Evolutionary conservation across 768 basidiomycete species (phyloP), one percentile per base, ranked within the genome.

Genomic region (Boletus subparvulus): DNA sequence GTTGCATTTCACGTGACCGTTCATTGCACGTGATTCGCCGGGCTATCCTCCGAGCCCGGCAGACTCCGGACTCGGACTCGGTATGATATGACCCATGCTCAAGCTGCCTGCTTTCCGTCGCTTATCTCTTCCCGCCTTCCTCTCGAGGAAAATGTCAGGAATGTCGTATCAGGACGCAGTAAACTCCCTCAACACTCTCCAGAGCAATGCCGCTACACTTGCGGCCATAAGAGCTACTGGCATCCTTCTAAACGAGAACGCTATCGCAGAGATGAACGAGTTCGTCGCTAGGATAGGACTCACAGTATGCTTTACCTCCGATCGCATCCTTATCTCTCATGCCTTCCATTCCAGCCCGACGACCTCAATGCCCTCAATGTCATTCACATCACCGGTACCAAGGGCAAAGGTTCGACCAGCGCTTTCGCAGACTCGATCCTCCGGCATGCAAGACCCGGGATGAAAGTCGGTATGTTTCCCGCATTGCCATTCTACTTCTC

Each of bases 321-420:
- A 40, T 53, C 50, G n/a, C 36, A 32, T 50, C 56, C 24, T 24
- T 32, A 32, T 49, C 36, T 60, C 50, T 64, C 47, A 60, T 67
- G 46, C 50, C 58, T 41, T 55, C 32, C 16, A 10, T 39, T 42
- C 44, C 64, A 97, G 94, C 82, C 90, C 41, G 78, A 83, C 55
- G 87, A 95, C 60, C 80, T 99, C 42, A 94, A 98, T 69, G 74
- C 75, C 24, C 78, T 99, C 52, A 96, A 98, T 71, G 93, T 96
- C 55, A 83, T 98, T 46, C 96, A 99, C 76, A 86, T 99, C 62
- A 95, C 96, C 10, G 96, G 96, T 4, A 98, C 97, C 5, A 99
- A 99, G 74, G 96, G 96, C 35, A 99, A 99, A 71, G 96, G 96
- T 8, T 98, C 96, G 4, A 94, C 97, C 1, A 92, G 91, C 61